Evolutionary conservation across 1,284 basidiomycete genomes (phyloP).

Genomic region (Ustilago xerochloae): DNA sequence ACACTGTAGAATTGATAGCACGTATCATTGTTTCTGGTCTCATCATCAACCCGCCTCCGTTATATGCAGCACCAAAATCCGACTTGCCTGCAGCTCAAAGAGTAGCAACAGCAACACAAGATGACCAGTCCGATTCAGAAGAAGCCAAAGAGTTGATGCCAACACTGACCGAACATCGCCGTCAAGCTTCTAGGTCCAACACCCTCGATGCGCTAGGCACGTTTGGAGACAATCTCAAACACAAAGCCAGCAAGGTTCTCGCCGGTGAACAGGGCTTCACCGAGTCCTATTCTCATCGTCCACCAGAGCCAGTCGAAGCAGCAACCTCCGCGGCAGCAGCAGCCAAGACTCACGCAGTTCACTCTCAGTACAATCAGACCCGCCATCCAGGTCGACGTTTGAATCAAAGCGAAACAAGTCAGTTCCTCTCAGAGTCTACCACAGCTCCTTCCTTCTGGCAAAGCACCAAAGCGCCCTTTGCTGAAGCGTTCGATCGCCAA

Average conservation of each 20-base stretch:
- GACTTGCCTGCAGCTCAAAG: background rate
- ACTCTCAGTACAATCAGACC: background rate
- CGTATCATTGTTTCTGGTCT: slow-evolving; percentile 92
- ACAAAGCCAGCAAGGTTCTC: slow-evolving; percentile 39
- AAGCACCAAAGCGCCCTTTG: slow-evolving; percentile 69
- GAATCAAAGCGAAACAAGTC: slow-evolving; percentile 43
- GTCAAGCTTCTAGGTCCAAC: slow-evolving; percentile 54
- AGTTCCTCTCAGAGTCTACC: slow-evolving; percentile 44
- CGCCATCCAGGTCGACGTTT: slow-evolving; percentile 31
- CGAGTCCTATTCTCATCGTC: slow-evolving; percentile 7
- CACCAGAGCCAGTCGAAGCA: background rate
- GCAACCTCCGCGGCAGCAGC: background rate
- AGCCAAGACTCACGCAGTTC: background rate
- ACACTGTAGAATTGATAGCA: slow-evolving; percentile 89
- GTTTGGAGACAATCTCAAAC: slow-evolving; percentile 51
- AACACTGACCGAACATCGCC: slow-evolving; percentile 20
- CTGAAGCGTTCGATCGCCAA: slow-evolving; percentile 69
- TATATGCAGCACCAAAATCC: slow-evolving; percentile 28
- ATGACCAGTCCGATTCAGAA: background rate
- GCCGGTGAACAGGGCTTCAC: slow-evolving; percentile 28
- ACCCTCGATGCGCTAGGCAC: slow-evolving; percentile 54
- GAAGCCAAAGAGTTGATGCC: slow-evolving; percentile 12
- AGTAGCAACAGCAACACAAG: too few species aligned
- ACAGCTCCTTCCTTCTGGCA: slow-evolving; percentile 37
- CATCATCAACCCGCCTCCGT: slow-evolving; percentile 79